Evolutionary conservation across 306 rosid genomes (phyloP).

Genomic region (Cucumis cinereus): DNA sequence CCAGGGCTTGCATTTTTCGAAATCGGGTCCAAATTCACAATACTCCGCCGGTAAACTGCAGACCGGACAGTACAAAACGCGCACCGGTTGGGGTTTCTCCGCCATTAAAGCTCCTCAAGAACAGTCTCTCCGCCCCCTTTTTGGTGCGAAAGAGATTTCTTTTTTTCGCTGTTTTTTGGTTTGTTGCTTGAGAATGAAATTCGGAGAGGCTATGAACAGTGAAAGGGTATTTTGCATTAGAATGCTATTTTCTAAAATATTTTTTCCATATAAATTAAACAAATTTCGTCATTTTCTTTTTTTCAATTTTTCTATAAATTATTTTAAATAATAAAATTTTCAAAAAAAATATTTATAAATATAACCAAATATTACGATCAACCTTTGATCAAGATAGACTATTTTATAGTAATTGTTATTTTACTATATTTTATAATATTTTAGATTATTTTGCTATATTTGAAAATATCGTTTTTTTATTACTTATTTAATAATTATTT

Average conservation of each 20-base stretch:
- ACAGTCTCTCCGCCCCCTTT: constrained; percentile 1
- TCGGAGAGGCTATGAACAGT: background rate
- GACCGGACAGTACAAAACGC: constrained; percentile 52
- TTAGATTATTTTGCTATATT: too few species aligned
- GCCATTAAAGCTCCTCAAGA: constrained; percentile 45
- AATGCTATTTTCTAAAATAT: background rate
- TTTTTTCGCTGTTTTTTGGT: background rate
- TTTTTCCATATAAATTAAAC: too few species aligned
- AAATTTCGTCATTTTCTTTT: too few species aligned
- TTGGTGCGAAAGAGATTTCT: background rate
- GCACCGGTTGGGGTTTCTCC: constrained; percentile 83
- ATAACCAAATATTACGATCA: too few species aligned
- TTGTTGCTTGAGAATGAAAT: background rate
- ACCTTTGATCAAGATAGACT: too few species aligned
- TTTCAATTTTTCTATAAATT: too few species aligned
- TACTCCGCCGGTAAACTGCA: constrained; percentile 81
- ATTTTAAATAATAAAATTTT: too few species aligned
- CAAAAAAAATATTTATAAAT: too few species aligned
- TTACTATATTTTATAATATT: too few species aligned
- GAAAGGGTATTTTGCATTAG: background rate
- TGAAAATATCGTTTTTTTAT: too few species aligned
- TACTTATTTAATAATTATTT: too few species aligned
- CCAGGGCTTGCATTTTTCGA: constrained; percentile 98
- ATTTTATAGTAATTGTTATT: too few species aligned
- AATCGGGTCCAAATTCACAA: constrained; percentile 96